Evolutionary conservation across 306 rosid species (phyloP), one percentile per base, ranked within the genome.

Genomic region (Pachyrhizus erosus): DNA sequence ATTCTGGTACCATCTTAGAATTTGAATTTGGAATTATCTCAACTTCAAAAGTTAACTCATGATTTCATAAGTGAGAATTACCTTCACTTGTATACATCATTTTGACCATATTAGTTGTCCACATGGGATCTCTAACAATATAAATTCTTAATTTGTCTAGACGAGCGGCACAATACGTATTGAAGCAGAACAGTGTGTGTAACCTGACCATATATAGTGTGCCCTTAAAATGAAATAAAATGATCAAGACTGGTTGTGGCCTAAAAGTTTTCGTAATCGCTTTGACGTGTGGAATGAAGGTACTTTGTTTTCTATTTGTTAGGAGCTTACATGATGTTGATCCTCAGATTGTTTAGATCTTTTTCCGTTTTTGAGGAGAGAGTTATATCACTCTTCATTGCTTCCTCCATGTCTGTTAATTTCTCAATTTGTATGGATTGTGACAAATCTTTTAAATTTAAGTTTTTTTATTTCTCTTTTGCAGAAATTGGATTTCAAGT

Each of bases 401-500:
- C 65, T 43, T 42, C 40, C 33, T 75, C 29, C 40, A 26, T 10
- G 8, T 54, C 5, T 54, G 29, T 54, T 20, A 23, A 57, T 23
- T 57, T 21, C 64, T 21, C 31, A 23, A 40, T 15, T 78, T 70
- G 15, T 67, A 18, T 57, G 73, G 31, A 82, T 75, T 69, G 37
- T 14, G 24, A 71, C 26, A 12, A 58, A 65, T 78, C 37, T 52
- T 45, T 24, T 45, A 62, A 73, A 62, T 83, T 46, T 65, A 26
- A 26, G 9, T 17, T 20, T 69, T 15, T 72, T 76, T 29, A 1
- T 57, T 62, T 14, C 62, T 75, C 48, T 49, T 75, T 79, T 58
- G 37, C 92, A 94, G 98, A 94, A 94, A 87, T 86, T 94, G 91
- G 98, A 94, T 77, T 94, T 94, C 81, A 94, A 93, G 95, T 94